Conservation (phyloP, 768 basidiomycete genomes). For the Pleurotus pulmonarius region DNA sequence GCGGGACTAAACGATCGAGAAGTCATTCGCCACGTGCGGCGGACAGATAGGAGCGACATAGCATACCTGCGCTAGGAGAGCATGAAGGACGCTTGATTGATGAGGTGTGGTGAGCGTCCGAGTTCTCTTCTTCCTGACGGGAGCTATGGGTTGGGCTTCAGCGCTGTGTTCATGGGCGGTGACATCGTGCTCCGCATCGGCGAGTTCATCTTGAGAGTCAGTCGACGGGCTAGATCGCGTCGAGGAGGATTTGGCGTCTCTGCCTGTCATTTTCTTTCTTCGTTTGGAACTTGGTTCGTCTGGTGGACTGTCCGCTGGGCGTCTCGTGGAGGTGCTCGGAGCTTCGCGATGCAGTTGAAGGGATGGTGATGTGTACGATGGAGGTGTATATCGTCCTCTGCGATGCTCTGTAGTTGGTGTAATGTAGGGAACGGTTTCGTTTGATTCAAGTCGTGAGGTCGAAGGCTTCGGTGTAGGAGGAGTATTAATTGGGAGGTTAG, state of each 20-base stretch:
- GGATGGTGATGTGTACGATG: constrained; percentile 6
- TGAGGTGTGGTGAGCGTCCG: constrained; percentile 83
- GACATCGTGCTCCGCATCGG: constrained; percentile 55
- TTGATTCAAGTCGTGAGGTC: constrained; percentile 38
- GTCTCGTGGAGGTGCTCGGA: constrained; percentile 17
- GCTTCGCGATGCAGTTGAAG: background rate
- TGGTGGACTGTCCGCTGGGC: constrained; percentile 22
- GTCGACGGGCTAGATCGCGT: constrained; percentile 37
- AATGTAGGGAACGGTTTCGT: constrained; percentile 31
- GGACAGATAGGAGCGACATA: constrained; percentile 27
- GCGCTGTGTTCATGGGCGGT: constrained; percentile 35
- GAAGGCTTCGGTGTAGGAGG: constrained; percentile 28
- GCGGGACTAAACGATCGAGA: constrained; percentile 55
- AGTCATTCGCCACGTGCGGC: constrained; percentile 3
- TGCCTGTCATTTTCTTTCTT: constrained; percentile 21
- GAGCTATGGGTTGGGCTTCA: constrained; percentile 33
- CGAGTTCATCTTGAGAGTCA: constrained; percentile 53
- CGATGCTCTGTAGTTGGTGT: constrained; percentile 13
- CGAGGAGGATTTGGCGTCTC: constrained; percentile 12
- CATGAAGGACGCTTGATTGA: constrained; percentile 84
- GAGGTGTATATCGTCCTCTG: constrained; percentile 11
- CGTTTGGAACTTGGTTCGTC: constrained; percentile 43
- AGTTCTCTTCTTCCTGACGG: constrained; percentile 79
- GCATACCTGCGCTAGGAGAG: constrained; percentile 78
- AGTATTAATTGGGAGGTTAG: constrained; percentile 38